phyloP scores from a whole-genome alignment of 768 basidiomycete species.

The Cystoderma amianthinum region DNA sequence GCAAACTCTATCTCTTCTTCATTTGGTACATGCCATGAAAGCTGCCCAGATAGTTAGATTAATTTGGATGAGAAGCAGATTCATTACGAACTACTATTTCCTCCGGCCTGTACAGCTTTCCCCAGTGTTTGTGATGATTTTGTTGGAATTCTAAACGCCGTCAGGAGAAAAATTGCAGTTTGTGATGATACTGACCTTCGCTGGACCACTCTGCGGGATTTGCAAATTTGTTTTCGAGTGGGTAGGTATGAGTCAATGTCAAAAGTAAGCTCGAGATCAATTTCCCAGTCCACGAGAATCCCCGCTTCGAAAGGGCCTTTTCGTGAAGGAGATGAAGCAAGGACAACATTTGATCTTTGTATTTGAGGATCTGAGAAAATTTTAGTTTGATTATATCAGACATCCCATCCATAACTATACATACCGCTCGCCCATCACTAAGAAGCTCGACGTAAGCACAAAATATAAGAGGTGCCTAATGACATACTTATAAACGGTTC shows the following conservation, averaged over 20 bases:
- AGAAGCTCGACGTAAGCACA: constrained; percentile 1
- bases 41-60: constrained; percentile 21
- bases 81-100: constrained; percentile 66
- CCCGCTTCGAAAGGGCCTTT: constrained; percentile 73
- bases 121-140: constrained; percentile 75
- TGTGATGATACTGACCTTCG: constrained; percentile 37
- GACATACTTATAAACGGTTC: constrained; percentile 74
- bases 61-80: too few relatives aligned
- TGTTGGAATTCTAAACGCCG: constrained; percentile 49
- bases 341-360: constrained; percentile 54
- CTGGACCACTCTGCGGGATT: constrained; percentile 73
- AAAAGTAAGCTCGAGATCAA: constrained; percentile 64
- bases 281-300: constrained; percentile 78
- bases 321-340: constrained; percentile 59
- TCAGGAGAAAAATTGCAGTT: not conserved
- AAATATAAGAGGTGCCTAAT: constrained; percentile 2
- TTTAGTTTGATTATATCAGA: constrained; percentile 5
- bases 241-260: constrained; percentile 76
- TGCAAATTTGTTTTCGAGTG: constrained; percentile 74
- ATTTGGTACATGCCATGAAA: constrained; percentile 75
- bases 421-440: constrained; percentile 57
- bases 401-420: too few relatives aligned
- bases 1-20: constrained; percentile 70
- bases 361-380: constrained; percentile 51
- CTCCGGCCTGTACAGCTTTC: constrained; percentile 62